Evolutionary conservation across 2,329 filamentous ascomycete genomes (phyloP).

Genomic region (Beauveria varroae): DNA sequence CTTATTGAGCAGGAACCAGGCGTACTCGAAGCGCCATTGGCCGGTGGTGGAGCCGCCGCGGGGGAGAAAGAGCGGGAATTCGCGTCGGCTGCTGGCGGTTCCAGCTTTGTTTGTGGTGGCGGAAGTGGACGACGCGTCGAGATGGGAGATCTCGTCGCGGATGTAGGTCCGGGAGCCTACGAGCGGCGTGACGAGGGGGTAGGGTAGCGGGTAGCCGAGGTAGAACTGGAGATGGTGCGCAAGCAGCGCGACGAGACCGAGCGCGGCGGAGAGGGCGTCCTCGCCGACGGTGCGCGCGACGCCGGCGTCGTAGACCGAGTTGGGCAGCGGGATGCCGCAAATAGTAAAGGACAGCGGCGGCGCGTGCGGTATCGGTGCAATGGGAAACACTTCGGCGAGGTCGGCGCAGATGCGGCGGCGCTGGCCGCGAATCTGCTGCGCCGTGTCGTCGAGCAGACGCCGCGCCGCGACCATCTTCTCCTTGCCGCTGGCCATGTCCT

Average conservation of each 20-base stretch:
- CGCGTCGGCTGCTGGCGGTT: conserved; percentile 36
- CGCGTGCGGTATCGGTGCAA: conserved; percentile 52
- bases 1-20: conserved; percentile 93
- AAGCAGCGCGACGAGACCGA: conserved; percentile 73
- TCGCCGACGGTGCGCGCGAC: conserved; percentile 46
- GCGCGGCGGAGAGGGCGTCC: conserved; percentile 68
- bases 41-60: conserved; percentile 56
- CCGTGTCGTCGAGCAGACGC: conserved; percentile 46
- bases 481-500: conserved; percentile 54
- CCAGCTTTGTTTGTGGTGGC: background rate
- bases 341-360: conserved; percentile 76
- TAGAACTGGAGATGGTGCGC: conserved; percentile 75
- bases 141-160: conserved; percentile 62
- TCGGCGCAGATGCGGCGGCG: conserved; percentile 83
- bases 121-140: conserved; percentile 20
- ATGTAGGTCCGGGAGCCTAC: conserved; percentile 70
- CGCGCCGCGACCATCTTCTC: conserved; percentile 51
- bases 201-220: conserved; percentile 69
- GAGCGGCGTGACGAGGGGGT: conserved; percentile 58
- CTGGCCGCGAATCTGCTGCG: conserved; percentile 71
- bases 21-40: conserved; percentile 91
- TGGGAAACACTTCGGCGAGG: conserved; percentile 69
- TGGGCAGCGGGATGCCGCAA: conserved; percentile 68
- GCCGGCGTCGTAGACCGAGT: conserved; percentile 61
- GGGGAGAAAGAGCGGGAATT: conserved; percentile 71